A percentile compares a stretch with the other conserved stretches of the same genome.
phyloP scores from a whole-genome alignment of 106 monocot species.

The Allium sativum region DNA sequence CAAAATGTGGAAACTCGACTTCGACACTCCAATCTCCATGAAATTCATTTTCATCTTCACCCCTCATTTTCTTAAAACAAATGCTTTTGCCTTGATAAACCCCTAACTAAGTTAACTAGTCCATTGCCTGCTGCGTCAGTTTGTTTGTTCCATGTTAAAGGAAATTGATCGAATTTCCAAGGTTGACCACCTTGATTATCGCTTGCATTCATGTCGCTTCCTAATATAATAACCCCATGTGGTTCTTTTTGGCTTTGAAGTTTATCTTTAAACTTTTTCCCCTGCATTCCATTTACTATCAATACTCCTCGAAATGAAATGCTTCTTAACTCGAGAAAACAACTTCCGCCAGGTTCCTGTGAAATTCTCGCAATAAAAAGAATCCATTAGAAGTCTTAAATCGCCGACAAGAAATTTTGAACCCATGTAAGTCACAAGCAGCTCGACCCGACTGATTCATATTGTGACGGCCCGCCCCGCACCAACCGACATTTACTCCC shows the following conservation, averaged over 20 bases:
- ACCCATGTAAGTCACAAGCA: constrained; percentile 92
- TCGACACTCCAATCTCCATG: constrained; percentile 89
- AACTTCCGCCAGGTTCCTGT: constrained; percentile 86
- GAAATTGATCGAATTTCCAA: constrained; percentile 58
- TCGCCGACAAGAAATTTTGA: constrained; percentile 79
- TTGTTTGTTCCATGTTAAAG: constrained; percentile 38
- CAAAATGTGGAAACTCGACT: constrained; percentile 69
- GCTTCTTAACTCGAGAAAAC: constrained; percentile 92
- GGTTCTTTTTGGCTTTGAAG: constrained; percentile 47
- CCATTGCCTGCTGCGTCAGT: constrained; percentile 94
- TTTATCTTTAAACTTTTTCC: constrained; percentile 96
- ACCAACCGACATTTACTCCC: too few relatives aligned
- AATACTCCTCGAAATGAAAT: constrained; percentile 95
- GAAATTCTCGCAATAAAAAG: constrained; percentile 86
- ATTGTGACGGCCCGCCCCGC: too few relatives aligned
- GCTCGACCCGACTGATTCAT: too few relatives aligned
- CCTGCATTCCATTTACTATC: constrained; percentile 98
- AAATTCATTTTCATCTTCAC: constrained; percentile 59
- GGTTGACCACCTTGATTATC: constrained; percentile 80
- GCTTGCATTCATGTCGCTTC: constrained; percentile 48
- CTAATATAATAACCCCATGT: constrained; percentile 31
- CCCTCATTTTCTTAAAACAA: constrained; percentile 83
- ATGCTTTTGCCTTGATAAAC: constrained; percentile 82
- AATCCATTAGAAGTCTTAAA: constrained; percentile 86
- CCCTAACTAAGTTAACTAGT: constrained; percentile 84